Conservation (phyloP, 345 rosid species). For the Pistacia atlantica region DNA sequence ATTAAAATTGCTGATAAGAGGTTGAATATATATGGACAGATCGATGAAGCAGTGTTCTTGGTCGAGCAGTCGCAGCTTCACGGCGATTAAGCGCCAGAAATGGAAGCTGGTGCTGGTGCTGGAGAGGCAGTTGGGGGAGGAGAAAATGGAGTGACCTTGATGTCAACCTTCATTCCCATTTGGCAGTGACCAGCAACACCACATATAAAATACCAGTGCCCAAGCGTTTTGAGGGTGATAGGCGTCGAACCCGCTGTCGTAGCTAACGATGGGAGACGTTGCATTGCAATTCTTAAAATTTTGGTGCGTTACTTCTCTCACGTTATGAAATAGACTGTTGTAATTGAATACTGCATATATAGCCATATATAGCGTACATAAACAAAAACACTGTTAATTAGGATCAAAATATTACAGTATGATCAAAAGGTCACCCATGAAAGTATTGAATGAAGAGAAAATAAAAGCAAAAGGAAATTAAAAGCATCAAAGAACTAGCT, state of each 20-base stretch:
- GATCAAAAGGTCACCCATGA: too few species aligned
- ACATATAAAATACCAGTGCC: background rate
- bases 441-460: too few species aligned
- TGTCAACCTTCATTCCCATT: constrained; percentile 4
- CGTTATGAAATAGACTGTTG: background rate
- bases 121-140: background rate
- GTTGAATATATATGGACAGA: too few species aligned
- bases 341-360: background rate
- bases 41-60: too few species aligned
- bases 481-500: too few species aligned
- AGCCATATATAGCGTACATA: too few species aligned
- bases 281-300: background rate
- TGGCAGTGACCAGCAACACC: background rate
- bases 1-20: too few species aligned
- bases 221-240: background rate
- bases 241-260: background rate
- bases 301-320: background rate
- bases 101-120: background rate
- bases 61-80: too few species aligned
- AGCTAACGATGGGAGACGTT: background rate
- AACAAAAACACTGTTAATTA: too few species aligned
- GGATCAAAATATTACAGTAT: too few species aligned
- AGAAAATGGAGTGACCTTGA: background rate
- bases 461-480: too few species aligned
- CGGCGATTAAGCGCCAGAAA: too few species aligned